These are phyloP conservation scores for Cystobasidium ongulense DNA, from an alignment of 768 basidiomycete species.

Conservation along the genomic window DNA sequence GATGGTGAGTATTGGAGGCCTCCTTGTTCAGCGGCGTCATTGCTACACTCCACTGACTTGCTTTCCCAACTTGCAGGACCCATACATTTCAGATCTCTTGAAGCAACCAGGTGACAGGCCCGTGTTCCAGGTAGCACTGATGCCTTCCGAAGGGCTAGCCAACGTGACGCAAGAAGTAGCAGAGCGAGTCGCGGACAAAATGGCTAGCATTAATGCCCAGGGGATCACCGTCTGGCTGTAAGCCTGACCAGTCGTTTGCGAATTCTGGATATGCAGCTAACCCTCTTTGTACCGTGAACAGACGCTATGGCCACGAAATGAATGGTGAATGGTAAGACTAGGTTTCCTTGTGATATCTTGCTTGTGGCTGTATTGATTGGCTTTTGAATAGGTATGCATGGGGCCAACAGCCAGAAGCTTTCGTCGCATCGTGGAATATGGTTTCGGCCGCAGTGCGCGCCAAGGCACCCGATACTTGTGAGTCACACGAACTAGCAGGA, in stretches of 20 bases:
- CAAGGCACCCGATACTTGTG: slow-evolving; percentile 28
- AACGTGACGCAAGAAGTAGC: slow-evolving; percentile 29
- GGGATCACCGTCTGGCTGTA: slow-evolving; percentile 31
- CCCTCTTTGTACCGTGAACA: background rate
- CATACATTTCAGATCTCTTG: slow-evolving; percentile 19
- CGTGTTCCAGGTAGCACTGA: slow-evolving; percentile 24
- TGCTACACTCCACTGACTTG: too few relatives aligned
- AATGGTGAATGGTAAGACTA: slow-evolving; percentile 6
- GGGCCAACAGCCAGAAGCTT: slow-evolving; percentile 32
- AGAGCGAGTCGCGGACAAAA: slow-evolving; percentile 14
- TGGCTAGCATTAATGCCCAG: slow-evolving; percentile 27
- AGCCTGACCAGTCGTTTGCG: background rate
- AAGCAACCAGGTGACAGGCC: slow-evolving; percentile 22
- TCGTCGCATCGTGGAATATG: slow-evolving; percentile 23
- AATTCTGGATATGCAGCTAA: background rate
- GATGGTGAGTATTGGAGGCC: slow-evolving; percentile 4
- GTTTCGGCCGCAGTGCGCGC: slow-evolving; percentile 29
- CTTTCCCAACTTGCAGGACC: slow-evolving; percentile 9
- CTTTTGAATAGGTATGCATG: slow-evolving; percentile 12
- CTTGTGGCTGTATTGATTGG: background rate
- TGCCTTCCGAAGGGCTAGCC: slow-evolving; percentile 28
- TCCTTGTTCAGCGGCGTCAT: background rate
- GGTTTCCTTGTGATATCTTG: background rate
- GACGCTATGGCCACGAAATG: slow-evolving; percentile 28
- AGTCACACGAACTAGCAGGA: background rate